A percentile compares a stretch with the other conserved stretches of the same genome.
Conservation (phyloP, 2,329 filamentous ascomycete species). For the Ceratocystis colombiana region DNA sequence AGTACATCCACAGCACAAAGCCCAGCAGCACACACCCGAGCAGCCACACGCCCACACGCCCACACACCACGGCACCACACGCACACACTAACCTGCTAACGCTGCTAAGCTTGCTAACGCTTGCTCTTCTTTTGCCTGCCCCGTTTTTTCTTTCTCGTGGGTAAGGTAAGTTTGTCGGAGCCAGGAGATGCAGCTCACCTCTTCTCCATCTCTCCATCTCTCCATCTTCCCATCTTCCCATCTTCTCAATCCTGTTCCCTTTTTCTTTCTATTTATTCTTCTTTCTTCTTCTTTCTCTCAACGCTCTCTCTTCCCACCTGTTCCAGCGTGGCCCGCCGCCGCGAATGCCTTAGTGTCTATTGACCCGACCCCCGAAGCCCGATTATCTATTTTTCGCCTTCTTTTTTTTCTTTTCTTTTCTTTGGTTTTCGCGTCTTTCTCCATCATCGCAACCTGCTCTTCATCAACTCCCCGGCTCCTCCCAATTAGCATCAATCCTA, state of each 20-base stretch:
- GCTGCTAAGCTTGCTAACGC: too few relatives aligned
- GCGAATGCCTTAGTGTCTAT: conserved; percentile 20
- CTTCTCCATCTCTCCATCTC: conserved; percentile 20
- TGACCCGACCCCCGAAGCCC: conserved; percentile 1
- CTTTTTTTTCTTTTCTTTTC: conserved; percentile 21
- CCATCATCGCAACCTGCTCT: neutral
- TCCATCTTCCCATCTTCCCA: conserved; percentile 26
- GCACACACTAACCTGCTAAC: too few relatives aligned
- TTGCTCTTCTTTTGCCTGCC: conserved; percentile 20
- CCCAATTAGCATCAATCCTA: too few relatives aligned
- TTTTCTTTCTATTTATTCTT: conserved; percentile 26
- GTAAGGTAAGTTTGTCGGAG: conserved; percentile 26
- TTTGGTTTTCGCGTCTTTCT: conserved; percentile 18
- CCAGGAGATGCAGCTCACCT: conserved; percentile 26
- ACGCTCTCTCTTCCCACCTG: conserved; percentile 13
- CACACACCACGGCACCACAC: too few relatives aligned
- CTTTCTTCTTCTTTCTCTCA: conserved; percentile 25
- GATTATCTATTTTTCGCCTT: conserved; percentile 19
- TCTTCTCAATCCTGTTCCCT: conserved; percentile 27
- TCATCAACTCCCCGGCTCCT: too few relatives aligned
- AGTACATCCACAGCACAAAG: too few relatives aligned
- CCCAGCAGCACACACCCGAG: too few relatives aligned
- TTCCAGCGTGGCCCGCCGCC: conserved; percentile 21
- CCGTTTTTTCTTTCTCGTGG: conserved; percentile 27
- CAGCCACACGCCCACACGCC: too few relatives aligned